These are phyloP conservation scores for Viola pubescens DNA, from an alignment of 441 rosid species.

Conservation along the genomic window DNA sequence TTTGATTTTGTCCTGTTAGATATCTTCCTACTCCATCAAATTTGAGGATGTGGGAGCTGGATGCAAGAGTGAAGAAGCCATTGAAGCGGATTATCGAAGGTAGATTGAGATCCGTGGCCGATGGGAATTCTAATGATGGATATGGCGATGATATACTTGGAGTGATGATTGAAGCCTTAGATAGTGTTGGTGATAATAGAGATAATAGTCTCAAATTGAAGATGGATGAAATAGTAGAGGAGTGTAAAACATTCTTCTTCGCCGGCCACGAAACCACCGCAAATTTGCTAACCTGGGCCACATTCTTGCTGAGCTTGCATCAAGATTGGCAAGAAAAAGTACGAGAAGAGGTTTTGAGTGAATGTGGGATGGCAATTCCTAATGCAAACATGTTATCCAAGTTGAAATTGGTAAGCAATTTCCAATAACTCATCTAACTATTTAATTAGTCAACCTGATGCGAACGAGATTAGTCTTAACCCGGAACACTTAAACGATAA, in stretches of 20 bases:
- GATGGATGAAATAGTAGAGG: constrained; percentile 40
- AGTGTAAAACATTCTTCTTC: constrained; percentile 47
- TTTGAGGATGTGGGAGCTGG: constrained; percentile 37
- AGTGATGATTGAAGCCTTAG: constrained; percentile 27
- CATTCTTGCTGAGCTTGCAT: constrained; percentile 33
- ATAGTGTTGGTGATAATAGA: not conserved
- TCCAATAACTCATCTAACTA: not conserved
- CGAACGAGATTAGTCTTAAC: not conserved
- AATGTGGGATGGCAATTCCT: constrained; percentile 32
- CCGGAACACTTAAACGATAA: no score
- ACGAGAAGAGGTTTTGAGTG: constrained; percentile 34
- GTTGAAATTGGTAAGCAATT: constrained; percentile 33
- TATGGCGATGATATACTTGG: constrained; percentile 49
- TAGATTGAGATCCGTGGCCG: constrained; percentile 15
- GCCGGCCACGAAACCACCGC: constrained; percentile 43
- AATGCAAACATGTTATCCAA: constrained; percentile 29
- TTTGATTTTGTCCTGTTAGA: no score
- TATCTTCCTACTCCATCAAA: constrained; percentile 34
- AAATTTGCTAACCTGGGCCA: constrained; percentile 39
- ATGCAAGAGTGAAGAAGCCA: constrained; percentile 27
- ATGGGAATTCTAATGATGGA: not conserved
- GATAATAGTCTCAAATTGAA: constrained; percentile 16
- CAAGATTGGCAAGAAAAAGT: constrained; percentile 47
- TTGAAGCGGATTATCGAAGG: constrained; percentile 20
- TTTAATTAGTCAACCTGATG: not conserved